Base-by-base conservation (phyloP, 139 green algal genomes). In the Picochlorum costavermella region DNA sequence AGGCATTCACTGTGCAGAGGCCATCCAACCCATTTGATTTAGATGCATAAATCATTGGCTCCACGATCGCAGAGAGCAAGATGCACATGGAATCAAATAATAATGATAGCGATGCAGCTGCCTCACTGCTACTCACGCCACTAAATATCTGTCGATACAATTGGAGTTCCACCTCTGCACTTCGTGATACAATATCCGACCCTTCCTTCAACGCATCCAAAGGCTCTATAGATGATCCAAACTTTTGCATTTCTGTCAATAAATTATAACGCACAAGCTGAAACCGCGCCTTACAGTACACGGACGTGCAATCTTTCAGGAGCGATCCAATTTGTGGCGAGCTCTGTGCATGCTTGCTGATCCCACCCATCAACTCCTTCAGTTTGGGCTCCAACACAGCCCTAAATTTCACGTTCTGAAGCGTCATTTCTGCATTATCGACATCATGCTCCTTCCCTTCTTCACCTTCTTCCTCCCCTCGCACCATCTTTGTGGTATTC, bases 341-440 rank as follows among this genome's bases (percentile, higher is more conserved):
- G 4, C 5, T 37, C 50, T 46, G 12, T 59, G n/a, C 20, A 17
- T 6, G 66, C 69, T 45, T 65, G 49, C 67, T 90, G 83, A 98
- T 78, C 51, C 92, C 89, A 26, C 66, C 57, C n/a, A 97, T 82
- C 51, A 96, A 50, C 3, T 77, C 78, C 75, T 88, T 89, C 14
- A 95, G 50, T n/a, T 65, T 75, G 17, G 84, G 79, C 77, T 94
- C 88, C n/a, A 87, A 84, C 9, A 84, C 85, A 20, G 92, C 87
- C 17, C 88, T 60, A 80, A 97, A 98, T 9, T 85, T 73, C 67
- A 97, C 92, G 67, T 96, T 96, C 64, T 96, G 77, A 73, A 97
- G 80, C 1, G 88, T 84, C 26, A 89, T 85, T 71, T 95, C 86
- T 9, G 80, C 70, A 2, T 84, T 85, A 66, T 95, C 88, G 3